Evolutionary conservation across 202 grass and related monocot genomes (phyloP), one percentile per base, ranked within the genome.

Genomic region (Zoysia matrella): DNA sequence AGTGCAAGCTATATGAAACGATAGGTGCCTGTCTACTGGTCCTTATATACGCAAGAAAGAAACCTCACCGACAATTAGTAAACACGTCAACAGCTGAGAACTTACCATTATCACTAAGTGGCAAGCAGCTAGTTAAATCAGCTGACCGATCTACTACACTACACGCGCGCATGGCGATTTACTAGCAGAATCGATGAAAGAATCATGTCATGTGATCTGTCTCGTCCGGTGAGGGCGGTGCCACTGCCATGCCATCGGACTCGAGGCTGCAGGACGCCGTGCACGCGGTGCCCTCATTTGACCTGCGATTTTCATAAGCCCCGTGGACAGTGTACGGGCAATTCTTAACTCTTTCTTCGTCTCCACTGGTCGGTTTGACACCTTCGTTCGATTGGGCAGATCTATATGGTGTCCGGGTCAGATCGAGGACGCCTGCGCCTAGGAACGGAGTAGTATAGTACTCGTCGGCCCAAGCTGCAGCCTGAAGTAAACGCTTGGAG

Each of bases 121-220:
- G 30, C 16, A 80, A 30, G 6, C 40, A 18, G 15, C 7, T 58
- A 7, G 10, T 50, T 7, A 50, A 4, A 46, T 3, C 78, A 52
- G 36, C 18, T 13, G 76, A 57, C 46, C 42, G 61, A 83, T 67
- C 43, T 67, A 47, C 22, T 0, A 22, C 22, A 22, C 22, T 22
- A 22, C 22, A 22, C 22, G 22, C 13, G 8, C 45, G 8, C 58
- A 40, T 41, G 61, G 8, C 4, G 11, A 63, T 39, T 40, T 11
- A 8, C 8, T 2, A 8, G 76, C 2, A 47, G 51, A 47, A 58
- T 49, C 12, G 57, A 71, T 0, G 44, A 7, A 60, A 60, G 79
- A 86, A 89, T 86, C 83, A 64, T 74, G 52, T 61, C 88, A 86
- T 86, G 88, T 89, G 88, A 74, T 2, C 49, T 46, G 67, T 70